These are phyloP conservation scores for Parafenestella ontariensis DNA, from an alignment of 2,329 filamentous ascomycete genomes.

Conservation along the genomic window DNA sequence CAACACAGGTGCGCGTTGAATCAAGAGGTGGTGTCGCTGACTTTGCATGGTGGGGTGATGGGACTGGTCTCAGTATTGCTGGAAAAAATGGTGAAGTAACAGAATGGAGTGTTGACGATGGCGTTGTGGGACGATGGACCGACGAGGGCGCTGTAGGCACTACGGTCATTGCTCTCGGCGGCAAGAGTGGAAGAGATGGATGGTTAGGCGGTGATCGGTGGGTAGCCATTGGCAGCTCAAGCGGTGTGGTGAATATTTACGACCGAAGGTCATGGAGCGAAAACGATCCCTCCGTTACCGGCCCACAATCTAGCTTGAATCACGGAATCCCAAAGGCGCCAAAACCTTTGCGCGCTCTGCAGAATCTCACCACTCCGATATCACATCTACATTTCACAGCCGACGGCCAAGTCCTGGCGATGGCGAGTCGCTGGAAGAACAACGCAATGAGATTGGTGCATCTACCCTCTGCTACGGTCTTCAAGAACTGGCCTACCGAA, in stretches of 20 bases:
- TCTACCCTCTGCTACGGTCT: constrained; percentile 89
- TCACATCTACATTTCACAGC: constrained; percentile 82
- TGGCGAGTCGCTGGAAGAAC: constrained; percentile 85
- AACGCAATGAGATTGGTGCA: constrained; percentile 89
- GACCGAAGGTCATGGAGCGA: constrained; percentile 72
- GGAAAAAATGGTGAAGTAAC: constrained; percentile 89
- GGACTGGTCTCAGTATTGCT: constrained; percentile 80
- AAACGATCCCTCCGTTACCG: constrained; percentile 22
- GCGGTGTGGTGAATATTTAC: constrained; percentile 92
- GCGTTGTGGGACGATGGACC: constrained; percentile 81
- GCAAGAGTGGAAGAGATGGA: constrained; percentile 65
- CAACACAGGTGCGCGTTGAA: constrained; percentile 81
- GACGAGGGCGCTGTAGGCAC: constrained; percentile 90
- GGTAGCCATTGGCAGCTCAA: constrained; percentile 85
- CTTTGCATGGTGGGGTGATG: constrained; percentile 90
- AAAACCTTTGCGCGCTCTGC: constrained; percentile 74
- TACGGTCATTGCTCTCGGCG: constrained; percentile 81
- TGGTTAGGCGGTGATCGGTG: constrained; percentile 81
- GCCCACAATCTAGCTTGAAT: constrained; percentile 36
- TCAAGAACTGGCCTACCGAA: constrained; percentile 94
- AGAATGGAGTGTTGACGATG: constrained; percentile 78
- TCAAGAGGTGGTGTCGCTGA: constrained; percentile 84
- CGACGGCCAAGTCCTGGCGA: constrained; percentile 87
- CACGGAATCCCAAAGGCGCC: constrained; percentile 69
- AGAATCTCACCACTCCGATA: constrained; percentile 87